Percentiles rank a stretch among this genome's conserved stretches.
phyloP scores from a whole-genome alignment of 2,329 filamentous ascomycete genomes.

The Ascochyta koolunga region DNA sequence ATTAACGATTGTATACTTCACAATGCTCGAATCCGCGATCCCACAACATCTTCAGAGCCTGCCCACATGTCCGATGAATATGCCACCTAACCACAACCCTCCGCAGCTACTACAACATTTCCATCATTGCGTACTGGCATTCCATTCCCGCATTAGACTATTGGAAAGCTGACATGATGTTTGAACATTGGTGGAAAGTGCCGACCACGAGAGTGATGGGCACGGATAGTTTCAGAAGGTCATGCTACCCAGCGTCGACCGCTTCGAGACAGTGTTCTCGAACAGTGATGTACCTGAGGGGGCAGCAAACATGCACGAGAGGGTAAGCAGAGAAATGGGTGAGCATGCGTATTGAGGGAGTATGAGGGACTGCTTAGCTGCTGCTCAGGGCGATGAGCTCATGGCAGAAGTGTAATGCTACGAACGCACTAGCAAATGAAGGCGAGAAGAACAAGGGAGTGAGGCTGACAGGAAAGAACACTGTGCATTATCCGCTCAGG shows the following conservation, averaged over 20 bases:
- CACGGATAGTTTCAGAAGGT: conserved; percentile 54
- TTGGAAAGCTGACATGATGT: conserved; percentile 47
- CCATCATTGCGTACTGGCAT: conserved; percentile 50
- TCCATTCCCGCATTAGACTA: conserved; percentile 31
- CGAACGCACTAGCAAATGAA: neutral
- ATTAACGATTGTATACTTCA: neutral
- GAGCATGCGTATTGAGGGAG: conserved; percentile 57
- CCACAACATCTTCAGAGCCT: conserved; percentile 26
- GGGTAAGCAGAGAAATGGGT: conserved; percentile 46
- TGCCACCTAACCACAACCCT: conserved; percentile 33
- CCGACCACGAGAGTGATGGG: conserved; percentile 30
- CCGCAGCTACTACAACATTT: conserved; percentile 45
- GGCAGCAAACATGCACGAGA: conserved; percentile 49
- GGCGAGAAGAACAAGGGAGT: conserved; percentile 24
- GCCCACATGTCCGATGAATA: conserved; percentile 25
- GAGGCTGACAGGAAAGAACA: conserved; percentile 47
- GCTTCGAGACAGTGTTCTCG: conserved; percentile 54
- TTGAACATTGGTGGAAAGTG: conserved; percentile 48
- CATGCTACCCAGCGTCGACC: conserved; percentile 51
- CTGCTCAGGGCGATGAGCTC: conserved; percentile 48
- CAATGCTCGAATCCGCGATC: conserved; percentile 35
- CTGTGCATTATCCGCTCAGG: conserved; percentile 54
- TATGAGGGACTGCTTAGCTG: conserved; percentile 53
- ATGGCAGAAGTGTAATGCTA: conserved; percentile 30
- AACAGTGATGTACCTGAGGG: conserved; percentile 48